Evolutionary conservation across 352 stramenopile species (phyloP).

Genomic region (Phytophthora brassicae): DNA sequence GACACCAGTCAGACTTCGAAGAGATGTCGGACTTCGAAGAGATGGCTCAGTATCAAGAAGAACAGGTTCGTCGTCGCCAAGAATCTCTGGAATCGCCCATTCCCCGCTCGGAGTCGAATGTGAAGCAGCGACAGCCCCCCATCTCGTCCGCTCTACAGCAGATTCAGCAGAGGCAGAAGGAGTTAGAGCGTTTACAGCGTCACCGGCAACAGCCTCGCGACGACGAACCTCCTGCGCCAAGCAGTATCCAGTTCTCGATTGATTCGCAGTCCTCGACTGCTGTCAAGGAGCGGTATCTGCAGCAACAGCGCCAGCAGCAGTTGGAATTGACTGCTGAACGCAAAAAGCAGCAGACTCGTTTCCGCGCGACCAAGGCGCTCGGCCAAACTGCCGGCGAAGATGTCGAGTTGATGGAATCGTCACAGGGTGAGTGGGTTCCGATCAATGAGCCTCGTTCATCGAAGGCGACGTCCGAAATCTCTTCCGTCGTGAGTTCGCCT

Average conservation of each 20-base stretch:
- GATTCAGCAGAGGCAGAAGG: constrained; percentile 37
- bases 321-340: constrained; percentile 21
- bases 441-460: constrained; percentile 24
- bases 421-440: constrained; percentile 66
- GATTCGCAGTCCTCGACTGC: constrained; percentile 26
- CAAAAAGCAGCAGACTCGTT: constrained; percentile 15
- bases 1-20: constrained; percentile 33
- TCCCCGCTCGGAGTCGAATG: constrained; percentile 6
- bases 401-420: constrained; percentile 61
- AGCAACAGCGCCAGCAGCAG: constrained; percentile 44
- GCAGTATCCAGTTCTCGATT: constrained; percentile 18
- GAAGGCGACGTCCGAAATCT: constrained; percentile 15
- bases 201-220: constrained; percentile 29
- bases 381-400: constrained; percentile 43
- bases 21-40: constrained; percentile 32
- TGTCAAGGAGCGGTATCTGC: constrained; percentile 38
- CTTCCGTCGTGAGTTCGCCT: constrained; percentile 25
- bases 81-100: constrained; percentile 17
- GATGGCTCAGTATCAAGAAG: constrained; percentile 30
- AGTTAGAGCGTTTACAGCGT: constrained; percentile 25
- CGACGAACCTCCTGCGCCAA: constrained; percentile 22
- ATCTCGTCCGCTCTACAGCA: constrained; percentile 27
- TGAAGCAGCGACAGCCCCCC: constrained; percentile 8
- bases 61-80: constrained; percentile 30
- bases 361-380: constrained; percentile 27